Base-by-base conservation (phyloP, 78 protist genomes). In the Paratrimastix pyriformis region DNA sequence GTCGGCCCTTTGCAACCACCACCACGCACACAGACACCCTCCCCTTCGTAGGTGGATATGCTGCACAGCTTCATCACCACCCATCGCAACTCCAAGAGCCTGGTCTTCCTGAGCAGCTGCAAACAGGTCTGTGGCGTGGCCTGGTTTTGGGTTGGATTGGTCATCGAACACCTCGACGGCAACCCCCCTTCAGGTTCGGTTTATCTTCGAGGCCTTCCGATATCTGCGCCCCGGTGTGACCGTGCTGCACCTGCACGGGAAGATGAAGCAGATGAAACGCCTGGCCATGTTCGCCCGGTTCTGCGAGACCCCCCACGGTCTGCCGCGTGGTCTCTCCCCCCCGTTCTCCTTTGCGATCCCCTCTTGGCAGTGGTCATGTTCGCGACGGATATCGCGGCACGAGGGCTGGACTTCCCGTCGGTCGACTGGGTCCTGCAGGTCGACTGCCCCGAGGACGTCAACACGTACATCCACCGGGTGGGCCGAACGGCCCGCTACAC, bases 331-430 rank as follows among this genome's bases (percentile, higher is more conserved):
- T 74, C 13, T 13, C 42, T 74, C 42, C 18, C 74, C 26, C 11
- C 38, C 38, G 8, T 74, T 74, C 37, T 65, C 55, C 13, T 65
- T 54, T 64, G 13, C 15, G 57, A 52, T 74, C 8, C 18, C 35
- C n/a, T 13, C 24, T 43, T 44, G 15, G 0, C 38, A 26, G 98
- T 92, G n/a, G 87, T 91, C 5, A 55, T 97, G 43, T 80, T 95
- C 65, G 88, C 96, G 3, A 97, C 99, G 0, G 99, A 97, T 73
- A 66, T 97, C 29, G 98, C 96, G 0, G 96, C 98, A 3, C 82
- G 99, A 2, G 99, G 99, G 0, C 85, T 97, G 21, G 99, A 97
- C 80, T 89, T 97, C 80, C 92, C 96, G 29, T 59, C 42, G 0
- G 98, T 97, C 37, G 76, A 92, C 33, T 97, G 98, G 98, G 98